phyloP scores from a whole-genome alignment of 257 asterid genomes.

The Datura wrightii region DNA sequence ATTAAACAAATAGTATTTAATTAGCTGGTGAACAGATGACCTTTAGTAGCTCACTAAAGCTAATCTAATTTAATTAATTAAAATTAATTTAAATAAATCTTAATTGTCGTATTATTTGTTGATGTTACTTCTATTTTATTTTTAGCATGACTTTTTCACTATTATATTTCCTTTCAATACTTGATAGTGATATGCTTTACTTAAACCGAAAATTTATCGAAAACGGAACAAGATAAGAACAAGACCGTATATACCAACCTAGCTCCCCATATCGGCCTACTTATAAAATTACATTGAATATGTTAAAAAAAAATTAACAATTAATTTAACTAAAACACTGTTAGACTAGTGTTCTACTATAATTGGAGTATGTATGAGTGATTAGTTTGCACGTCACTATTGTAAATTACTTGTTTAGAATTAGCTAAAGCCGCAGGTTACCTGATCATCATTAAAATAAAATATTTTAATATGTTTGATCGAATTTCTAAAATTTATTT shows the following conservation, averaged over 20 bases:
- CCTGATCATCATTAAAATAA: background rate
- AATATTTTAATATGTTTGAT: background rate
- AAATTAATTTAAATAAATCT: background rate
- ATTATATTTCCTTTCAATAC: background rate
- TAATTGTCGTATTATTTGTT: background rate
- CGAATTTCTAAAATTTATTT: background rate
- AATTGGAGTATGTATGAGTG: background rate
- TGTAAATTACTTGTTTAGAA: background rate
- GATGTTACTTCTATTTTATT: background rate
- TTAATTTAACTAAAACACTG: background rate
- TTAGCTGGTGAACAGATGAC: slow-evolving; percentile 22
- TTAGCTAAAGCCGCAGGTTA: slow-evolving; percentile 12
- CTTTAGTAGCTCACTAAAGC: slow-evolving; percentile 8
- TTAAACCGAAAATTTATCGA: background rate
- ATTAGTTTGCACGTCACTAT: slow-evolving; percentile 13
- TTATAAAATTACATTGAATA: no score
- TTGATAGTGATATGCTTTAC: background rate
- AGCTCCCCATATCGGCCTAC: background rate
- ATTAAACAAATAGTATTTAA: slow-evolving; percentile 24
- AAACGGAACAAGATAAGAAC: no score
- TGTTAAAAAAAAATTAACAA: background rate
- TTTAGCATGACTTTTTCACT: background rate
- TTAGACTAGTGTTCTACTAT: background rate
- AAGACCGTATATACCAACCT: background rate
- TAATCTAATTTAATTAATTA: background rate